A percentile compares a stretch with the other conserved stretches of the same genome.
phyloP scores from a whole-genome alignment of 345 rosid species.

The Aquilaria malaccensis region DNA sequence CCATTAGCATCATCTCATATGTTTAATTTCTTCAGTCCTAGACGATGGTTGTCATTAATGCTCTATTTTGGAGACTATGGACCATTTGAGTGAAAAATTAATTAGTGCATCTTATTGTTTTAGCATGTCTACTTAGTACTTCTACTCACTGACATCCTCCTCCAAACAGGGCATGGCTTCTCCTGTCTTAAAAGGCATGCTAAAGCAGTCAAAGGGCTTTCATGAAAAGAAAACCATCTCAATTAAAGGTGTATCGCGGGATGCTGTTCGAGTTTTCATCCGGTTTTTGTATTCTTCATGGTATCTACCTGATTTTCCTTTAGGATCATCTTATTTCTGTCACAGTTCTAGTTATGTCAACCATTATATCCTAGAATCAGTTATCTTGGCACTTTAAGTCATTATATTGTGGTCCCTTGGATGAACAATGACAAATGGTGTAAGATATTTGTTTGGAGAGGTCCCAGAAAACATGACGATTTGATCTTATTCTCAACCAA shows the following conservation, averaged over 20 bases:
- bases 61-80: too few species aligned
- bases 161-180: slow-evolving; percentile 73
- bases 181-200: slow-evolving; percentile 63
- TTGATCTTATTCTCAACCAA: too few species aligned
- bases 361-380: background rate
- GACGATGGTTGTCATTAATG: background rate
- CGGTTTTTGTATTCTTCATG: slow-evolving; percentile 79
- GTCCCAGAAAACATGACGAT: too few species aligned
- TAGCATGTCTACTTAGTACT: slow-evolving; percentile 4
- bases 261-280: slow-evolving; percentile 67
- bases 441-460: background rate
- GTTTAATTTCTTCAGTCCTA: too few species aligned
- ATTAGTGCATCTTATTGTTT: background rate
- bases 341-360: background rate
- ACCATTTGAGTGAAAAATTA: background rate
- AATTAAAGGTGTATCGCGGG: slow-evolving; percentile 60
- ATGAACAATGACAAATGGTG: background rate
- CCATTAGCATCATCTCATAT: too few species aligned
- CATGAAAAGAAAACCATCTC: slow-evolving; percentile 44
- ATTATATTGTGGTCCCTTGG: background rate
- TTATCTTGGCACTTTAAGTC: slow-evolving; percentile 1
- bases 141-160: slow-evolving; percentile 6
- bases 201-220: slow-evolving; percentile 47
- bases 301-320: slow-evolving; percentile 24
- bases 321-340: background rate